Evolutionary conservation across 2,329 filamentous ascomycete species (phyloP), one percentile per base, ranked within the genome.

Genomic region (Rhinocladiella similis): DNA sequence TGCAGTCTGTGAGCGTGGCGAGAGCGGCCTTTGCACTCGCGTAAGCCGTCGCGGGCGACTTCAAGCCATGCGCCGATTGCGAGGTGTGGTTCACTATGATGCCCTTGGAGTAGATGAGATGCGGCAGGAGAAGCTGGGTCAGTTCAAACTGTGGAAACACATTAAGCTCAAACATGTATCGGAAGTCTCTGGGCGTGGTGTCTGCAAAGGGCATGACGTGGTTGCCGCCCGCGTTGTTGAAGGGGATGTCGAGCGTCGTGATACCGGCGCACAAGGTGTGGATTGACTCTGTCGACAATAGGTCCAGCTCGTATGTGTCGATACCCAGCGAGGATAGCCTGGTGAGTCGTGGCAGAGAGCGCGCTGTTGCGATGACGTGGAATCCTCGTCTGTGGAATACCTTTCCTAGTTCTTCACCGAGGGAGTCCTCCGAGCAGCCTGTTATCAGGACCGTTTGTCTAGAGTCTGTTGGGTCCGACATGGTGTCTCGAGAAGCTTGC

Each of bases 141-240:
- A 47, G 10, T 25, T 47, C 43, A 14, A 47, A 20, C 12, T 20
- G 16, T 5, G 43, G 43, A 14, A 47, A 47, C 5, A 47, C 16
- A 12, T 47, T 47, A 9, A 47, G 14, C 16, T 47, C 43, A 18
- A 47, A 47, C 43, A 47, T 47, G 43, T 7, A 7, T 22, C 43
- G 43, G 13, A 47, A 47, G 5, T 47, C 16, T n/a, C 25, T 12
- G 20, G 43, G 43, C 43, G 43, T 10, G 12, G 43, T 47, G 20
- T 47, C 43, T 7, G 43, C 43, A 16, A 47, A 47, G 10, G 43
- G 43, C 43, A 47, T 47, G 43, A 47, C 47, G 35, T 43, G 22
- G 25, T 56, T 56, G 16, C 41, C 53, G 20, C 53, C 53, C 14
- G 47, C 47, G 29, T 56, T 56, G 47, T 56, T 56, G 53, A 56